Percentiles rank a stretch among this genome's conserved stretches.
Conservation (phyloP, 129 eudicot genomes). For the Saposhnikovia divaricata region DNA sequence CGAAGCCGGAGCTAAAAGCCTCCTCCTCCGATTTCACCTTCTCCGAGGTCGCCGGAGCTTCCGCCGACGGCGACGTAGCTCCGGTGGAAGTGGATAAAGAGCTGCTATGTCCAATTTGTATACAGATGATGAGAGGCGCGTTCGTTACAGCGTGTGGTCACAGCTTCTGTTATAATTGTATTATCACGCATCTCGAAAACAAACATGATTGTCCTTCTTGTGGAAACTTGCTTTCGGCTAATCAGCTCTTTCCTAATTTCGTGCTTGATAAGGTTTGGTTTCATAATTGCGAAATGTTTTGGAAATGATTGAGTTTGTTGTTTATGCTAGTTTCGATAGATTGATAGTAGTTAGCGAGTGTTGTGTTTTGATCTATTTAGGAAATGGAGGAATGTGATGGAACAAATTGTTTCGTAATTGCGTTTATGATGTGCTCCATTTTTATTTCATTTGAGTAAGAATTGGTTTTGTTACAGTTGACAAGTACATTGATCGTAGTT, state of each 20-base stretch:
- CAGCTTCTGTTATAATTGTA: conserved; percentile 86
- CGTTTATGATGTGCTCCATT: too few species aligned
- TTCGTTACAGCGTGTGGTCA: conserved; percentile 90
- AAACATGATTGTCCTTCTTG: conserved; percentile 90
- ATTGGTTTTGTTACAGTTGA: too few species aligned
- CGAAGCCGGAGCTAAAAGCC: conserved; percentile 23
- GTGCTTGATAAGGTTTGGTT: conserved; percentile 68
- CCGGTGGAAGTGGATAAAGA: conserved; percentile 49
- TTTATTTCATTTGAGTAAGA: too few species aligned
- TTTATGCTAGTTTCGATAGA: too few species aligned
- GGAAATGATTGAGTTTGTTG: neutral
- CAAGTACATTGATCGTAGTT: neutral
- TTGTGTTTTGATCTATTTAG: too few species aligned
- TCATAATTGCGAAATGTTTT: neutral
- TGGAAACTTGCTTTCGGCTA: conserved; percentile 44
- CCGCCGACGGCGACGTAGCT: conserved; percentile 17
- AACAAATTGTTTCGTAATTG: too few species aligned
- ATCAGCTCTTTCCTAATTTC: conserved; percentile 72
- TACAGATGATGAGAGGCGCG: conserved; percentile 81
- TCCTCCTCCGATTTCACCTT: conserved; percentile 11
- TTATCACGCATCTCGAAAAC: conserved; percentile 65
- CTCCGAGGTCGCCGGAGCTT: conserved; percentile 7
- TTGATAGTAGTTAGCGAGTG: too few species aligned
- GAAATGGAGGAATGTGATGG: too few species aligned
- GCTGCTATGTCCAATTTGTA: conserved; percentile 79